Evolutionary conservation across 768 basidiomycete species (phyloP), one percentile per base, ranked within the genome.

Genomic region (Agrocybe pediades): DNA sequence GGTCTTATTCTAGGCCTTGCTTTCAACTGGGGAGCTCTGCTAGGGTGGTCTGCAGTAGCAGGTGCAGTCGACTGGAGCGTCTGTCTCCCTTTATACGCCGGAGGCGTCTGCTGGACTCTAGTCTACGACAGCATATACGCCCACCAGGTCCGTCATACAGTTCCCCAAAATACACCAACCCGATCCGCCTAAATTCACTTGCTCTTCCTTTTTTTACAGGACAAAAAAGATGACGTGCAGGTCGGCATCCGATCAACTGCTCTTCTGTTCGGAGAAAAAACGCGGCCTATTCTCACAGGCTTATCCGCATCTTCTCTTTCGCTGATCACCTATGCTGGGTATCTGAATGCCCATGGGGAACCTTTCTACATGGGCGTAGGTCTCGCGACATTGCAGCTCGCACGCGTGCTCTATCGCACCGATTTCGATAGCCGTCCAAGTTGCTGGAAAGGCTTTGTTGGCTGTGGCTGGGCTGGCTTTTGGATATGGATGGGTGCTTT

Each of bases 81-180:
- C 39, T 92, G 90, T 40, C 71, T 90, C 8, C 93, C 97, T 2
- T 79, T 99, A 11, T 98, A 98, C 64, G 86, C 88, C 1, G 93
- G 95, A 7, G 91, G 92, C 20, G 73, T 95, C 23, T 85, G 85
- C 62, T 98, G 95, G 95, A 95, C 95, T 45, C 80, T 99, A 41
- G 91, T 97, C 1, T 99, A 98, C 66, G 97, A 99, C 62, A 96
- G 88, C 45, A 94, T 98, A 60, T 98, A 98, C 64, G 97, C 97
- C 2, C 97, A 99, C 69, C 96, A 98, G 76, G 93, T 90, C 25
- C 27, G 46, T n/a, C n/a, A n/a, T 50, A 19, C 3, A 25, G n/a
- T 21, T 46, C 16, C 48, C 44, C 42, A 30, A 13, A 17, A 23
- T 16, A 33, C 50, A 26, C 49, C 9, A 17, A 46, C 6, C 4